Base-by-base conservation (phyloP, 2,329 filamentous ascomycete species). In the Xylaria multiplex region DNA sequence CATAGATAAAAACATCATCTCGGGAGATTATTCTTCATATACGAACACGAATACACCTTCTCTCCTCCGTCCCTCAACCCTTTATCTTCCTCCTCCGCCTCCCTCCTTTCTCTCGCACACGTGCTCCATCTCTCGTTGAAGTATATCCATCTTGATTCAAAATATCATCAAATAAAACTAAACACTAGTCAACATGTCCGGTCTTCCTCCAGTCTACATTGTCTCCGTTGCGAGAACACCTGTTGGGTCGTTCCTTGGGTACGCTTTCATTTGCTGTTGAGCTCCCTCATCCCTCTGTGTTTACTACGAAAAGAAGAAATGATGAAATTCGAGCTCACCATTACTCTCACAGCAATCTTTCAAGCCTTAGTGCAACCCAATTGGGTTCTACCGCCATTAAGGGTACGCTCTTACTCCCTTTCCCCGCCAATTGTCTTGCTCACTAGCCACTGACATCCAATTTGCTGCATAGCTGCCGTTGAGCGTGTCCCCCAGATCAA, bases 171-270 rank as follows among this genome's bases (percentile, higher is more conserved):
- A 19, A 30, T 45, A 65, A n/a, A 46, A 53, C 13, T 24, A 22
- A 50, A 50, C 5, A 32, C 5, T n/a, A 70, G 42, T 62, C 81
- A 88, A 75, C 67, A 96, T 96, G 92, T 86, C 93, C 78, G 88
- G 88, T 73, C 87, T 94, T 70, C 91, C 93, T 72, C 87, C 93
- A 66, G 95, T 99, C 72, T 99, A 99, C 84, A 97, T 99, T 77
- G 93, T 97, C 77, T 96, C 96, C 66, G 91, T 90, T 71, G 92
- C 89, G 76, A 89, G 94, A 81, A 99, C 96, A 71, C 96, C 96
- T 59, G 86, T 97, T 71, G 96, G 96, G 76, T 94, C 92, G 72
- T 99, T 99, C 83, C 88, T 97, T 77, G 96, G 96, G 93, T 97
- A 82, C 80, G 86, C 9, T 42, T 14, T 45, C 16, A 7, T 30